Conservation (phyloP, 192 early-diverging fungal genomes). For the Entomortierella parvispora region DNA sequence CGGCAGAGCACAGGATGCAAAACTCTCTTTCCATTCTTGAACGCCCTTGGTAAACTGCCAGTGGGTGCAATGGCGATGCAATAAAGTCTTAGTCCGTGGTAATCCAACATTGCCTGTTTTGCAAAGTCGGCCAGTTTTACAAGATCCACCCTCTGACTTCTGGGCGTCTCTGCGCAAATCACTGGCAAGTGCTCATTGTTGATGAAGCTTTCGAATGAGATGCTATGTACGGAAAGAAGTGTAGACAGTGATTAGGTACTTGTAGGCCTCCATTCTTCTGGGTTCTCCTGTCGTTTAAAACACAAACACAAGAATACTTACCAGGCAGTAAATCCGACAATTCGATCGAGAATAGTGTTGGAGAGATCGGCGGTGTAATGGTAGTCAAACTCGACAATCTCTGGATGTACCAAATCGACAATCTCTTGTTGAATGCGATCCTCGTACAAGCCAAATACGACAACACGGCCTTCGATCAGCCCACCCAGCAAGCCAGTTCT, state of each 20-base stretch:
- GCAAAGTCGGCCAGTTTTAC: constrained; percentile 63
- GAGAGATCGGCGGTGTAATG: constrained; percentile 41
- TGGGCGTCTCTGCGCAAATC: constrained; percentile 70
- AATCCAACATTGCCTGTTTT: constrained; percentile 63
- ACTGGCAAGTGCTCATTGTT: constrained; percentile 83
- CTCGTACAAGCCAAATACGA: constrained; percentile 82
- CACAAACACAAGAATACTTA: constrained; percentile 14
- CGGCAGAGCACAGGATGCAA: constrained; percentile 74
- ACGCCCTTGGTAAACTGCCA: constrained; percentile 71
- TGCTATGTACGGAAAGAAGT: constrained; percentile 40
- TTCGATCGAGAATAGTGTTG: constrained; percentile 37
- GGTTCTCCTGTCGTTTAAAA: constrained; percentile 31
- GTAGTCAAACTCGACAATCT: constrained; percentile 47
- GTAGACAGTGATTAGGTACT: constrained; percentile 5
- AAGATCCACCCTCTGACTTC: constrained; percentile 54
- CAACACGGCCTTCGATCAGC: constrained; percentile 72
- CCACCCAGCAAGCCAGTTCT: constrained; percentile 82
- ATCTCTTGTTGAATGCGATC: constrained; percentile 71
- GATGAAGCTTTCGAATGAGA: constrained; percentile 71
- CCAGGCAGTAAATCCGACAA: constrained; percentile 53
- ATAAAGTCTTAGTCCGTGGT: constrained; percentile 74
- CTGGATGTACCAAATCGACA: constrained; percentile 43
- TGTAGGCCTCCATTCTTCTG: not conserved
- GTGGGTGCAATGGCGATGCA: constrained; percentile 66
- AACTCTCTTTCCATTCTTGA: constrained; percentile 74